Evolutionary conservation across 2,329 filamentous ascomycete species (phyloP).

Genomic region (Arthrinium phaeospermum): DNA sequence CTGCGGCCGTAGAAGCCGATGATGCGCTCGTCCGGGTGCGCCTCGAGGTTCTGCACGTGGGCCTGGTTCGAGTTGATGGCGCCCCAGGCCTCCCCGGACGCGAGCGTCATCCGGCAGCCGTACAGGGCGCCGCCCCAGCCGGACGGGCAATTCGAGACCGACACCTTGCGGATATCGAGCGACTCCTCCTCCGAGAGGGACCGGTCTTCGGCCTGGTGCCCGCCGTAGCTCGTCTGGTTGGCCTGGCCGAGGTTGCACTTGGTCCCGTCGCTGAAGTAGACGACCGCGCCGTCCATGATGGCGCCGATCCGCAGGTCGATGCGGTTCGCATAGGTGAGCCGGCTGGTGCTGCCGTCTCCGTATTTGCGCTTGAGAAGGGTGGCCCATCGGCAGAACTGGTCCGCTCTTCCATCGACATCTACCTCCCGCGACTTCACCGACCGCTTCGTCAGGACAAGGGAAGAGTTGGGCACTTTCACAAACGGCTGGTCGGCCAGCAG

Average conservation of each 20-base stretch:
- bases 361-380: constrained; percentile 37
- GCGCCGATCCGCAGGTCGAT: constrained; percentile 53
- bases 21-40: constrained; percentile 43
- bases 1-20: constrained; percentile 53
- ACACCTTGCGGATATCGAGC: constrained; percentile 45
- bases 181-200: constrained; percentile 46
- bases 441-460: constrained; percentile 45
- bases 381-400: constrained; percentile 36
- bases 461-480: constrained; percentile 46
- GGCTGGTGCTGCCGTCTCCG: constrained; percentile 35
- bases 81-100: constrained; percentile 35
- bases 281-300: constrained; percentile 50
- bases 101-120: constrained; percentile 33
- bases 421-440: constrained; percentile 35
- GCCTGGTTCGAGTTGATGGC: constrained; percentile 38
- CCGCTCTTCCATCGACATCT: constrained; percentile 16
- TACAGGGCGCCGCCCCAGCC: constrained; percentile 35
- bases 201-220: constrained; percentile 42
- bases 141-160: constrained; percentile 46
- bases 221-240: constrained; percentile 35
- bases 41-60: constrained; percentile 34
- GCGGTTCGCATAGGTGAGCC: constrained; percentile 43
- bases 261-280: constrained; percentile 51
- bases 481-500: constrained; percentile 38
- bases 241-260: constrained; percentile 46